Conservation (phyloP, 306 rosid genomes). For the Rosa rugosa region DNA sequence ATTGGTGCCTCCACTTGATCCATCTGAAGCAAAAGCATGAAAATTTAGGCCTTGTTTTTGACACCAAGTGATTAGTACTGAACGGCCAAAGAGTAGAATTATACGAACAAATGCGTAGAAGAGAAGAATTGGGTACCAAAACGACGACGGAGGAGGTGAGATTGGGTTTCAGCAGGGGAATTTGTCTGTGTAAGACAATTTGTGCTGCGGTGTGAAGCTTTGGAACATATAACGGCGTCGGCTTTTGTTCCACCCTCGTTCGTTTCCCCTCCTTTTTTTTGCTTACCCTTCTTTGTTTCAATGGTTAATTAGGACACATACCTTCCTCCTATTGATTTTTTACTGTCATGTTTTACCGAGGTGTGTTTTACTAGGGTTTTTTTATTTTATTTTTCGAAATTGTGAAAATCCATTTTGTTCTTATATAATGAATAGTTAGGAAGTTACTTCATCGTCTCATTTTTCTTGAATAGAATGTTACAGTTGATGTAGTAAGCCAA, state of each 20-base stretch:
- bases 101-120: background rate
- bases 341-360: no score
- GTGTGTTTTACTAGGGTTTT: no score
- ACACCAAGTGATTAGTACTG: background rate
- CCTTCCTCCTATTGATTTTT: no score
- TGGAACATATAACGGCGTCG: conserved; percentile 1
- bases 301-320: background rate
- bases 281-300: background rate
- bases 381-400: no score
- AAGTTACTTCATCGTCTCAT: no score
- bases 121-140: background rate
- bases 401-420: no score
- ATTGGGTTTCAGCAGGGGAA: conserved; percentile 3
- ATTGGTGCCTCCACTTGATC: conserved; percentile 39
- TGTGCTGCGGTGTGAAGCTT: background rate
- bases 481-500: no score
- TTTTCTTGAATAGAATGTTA: no score
- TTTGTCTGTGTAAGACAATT: no score
- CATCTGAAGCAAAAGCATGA: conserved; percentile 23
- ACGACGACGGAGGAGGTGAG: conserved; percentile 5
- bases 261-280: background rate
- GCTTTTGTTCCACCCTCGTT: conserved; percentile 5
- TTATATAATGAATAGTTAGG: no score
- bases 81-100: background rate
- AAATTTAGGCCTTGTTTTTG: background rate